These are phyloP conservation scores for Pseudocercospora musae DNA, from an alignment of 2,329 filamentous ascomycete species.

Conservation along the genomic window DNA sequence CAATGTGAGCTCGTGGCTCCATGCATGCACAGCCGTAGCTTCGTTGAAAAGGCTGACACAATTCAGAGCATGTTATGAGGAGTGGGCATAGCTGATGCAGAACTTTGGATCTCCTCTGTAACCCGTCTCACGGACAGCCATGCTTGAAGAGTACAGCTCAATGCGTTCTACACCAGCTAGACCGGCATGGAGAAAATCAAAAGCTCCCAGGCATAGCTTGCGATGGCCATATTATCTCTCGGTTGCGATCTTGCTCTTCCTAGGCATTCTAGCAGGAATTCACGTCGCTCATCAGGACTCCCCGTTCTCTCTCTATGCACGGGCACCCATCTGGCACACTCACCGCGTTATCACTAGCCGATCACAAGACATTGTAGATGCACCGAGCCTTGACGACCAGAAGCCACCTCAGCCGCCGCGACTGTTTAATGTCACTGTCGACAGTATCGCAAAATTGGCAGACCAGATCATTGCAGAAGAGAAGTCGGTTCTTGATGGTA, in stretches of 20 bases:
- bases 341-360: neutral
- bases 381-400: constrained; percentile 60
- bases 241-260: neutral
- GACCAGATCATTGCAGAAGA: constrained; percentile 57
- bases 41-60: neutral
- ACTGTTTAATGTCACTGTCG: constrained; percentile 67
- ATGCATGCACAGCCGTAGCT: neutral
- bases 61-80: neutral
- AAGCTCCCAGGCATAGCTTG: neutral
- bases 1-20: neutral
- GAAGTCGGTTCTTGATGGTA: constrained; percentile 60
- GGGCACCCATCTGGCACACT: neutral
- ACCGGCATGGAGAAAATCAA: neutral
- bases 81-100: neutral
- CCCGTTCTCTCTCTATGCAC: neutral
- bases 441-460: constrained; percentile 63
- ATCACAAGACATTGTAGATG: neutral
- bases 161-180: neutral
- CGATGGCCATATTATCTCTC: neutral
- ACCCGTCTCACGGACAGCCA: neutral
- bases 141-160: neutral
- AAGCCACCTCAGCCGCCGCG: constrained; percentile 72
- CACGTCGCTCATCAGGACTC: neutral
- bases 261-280: neutral
- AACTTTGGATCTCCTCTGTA: neutral